Conservation (phyloP, 129 eudicot genomes). For the Artemisia tridentata region DNA sequence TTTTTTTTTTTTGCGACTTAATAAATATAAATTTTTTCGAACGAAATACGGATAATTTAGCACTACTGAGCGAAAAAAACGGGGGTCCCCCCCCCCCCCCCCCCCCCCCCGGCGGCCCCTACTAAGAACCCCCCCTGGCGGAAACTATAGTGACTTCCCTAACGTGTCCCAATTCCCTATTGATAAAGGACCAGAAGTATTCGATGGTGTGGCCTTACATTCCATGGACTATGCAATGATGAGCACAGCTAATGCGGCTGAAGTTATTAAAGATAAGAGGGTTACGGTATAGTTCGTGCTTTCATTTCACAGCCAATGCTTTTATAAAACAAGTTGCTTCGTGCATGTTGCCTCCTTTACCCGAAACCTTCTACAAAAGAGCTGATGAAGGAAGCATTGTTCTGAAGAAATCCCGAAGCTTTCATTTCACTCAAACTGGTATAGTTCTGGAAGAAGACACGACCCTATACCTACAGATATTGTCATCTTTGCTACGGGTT, state of each 20-base stretch:
- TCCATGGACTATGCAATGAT: slow-evolving; percentile 52
- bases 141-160: slow-evolving; percentile 47
- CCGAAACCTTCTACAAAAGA: slow-evolving; percentile 42
- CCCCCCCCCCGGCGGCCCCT: no score
- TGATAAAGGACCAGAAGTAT: slow-evolving; percentile 38
- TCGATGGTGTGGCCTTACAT: slow-evolving; percentile 47
- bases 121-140: no score
- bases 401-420: slow-evolving; percentile 33
- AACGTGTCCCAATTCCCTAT: slow-evolving; percentile 44
- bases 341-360: slow-evolving; percentile 40
- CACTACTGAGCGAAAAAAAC: no score
- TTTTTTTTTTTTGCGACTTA: no score
- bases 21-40: no score
- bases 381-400: slow-evolving; percentile 53
- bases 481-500: slow-evolving; percentile 59
- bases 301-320: no score
- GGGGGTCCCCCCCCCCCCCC: no score
- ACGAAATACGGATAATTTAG: no score
- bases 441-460: slow-evolving; percentile 22
- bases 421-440: slow-evolving; percentile 37
- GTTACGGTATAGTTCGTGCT: no score
- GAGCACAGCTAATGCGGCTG: slow-evolving; percentile 28
- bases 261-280: slow-evolving; percentile 37
- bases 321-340: slow-evolving; percentile 33
- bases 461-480: slow-evolving; percentile 30